These are phyloP conservation scores for Obba rivulosa DNA, from an alignment of 768 basidiomycete species.

Conservation along the genomic window DNA sequence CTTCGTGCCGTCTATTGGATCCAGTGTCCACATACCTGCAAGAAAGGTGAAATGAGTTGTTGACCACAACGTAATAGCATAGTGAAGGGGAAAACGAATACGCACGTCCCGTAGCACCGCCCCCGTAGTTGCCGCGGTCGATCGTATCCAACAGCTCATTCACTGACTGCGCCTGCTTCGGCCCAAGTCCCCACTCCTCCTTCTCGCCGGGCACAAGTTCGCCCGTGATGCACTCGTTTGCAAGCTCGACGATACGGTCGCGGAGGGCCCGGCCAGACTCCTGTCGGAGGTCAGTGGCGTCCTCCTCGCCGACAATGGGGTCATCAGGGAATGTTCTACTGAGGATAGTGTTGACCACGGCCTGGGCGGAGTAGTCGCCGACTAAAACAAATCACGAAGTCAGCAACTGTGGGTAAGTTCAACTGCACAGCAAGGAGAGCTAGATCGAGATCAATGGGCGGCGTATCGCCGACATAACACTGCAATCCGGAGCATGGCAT, in stretches of 20 bases:
- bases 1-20: slow-evolving; percentile 55
- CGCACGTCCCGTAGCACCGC: slow-evolving; percentile 71
- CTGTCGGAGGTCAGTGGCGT: slow-evolving; percentile 69
- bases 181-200: slow-evolving; percentile 69
- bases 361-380: slow-evolving; percentile 92
- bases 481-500: too few relatives aligned
- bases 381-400: slow-evolving; percentile 40
- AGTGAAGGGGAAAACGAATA: slow-evolving; percentile 14
- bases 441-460: too few relatives aligned
- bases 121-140: slow-evolving; percentile 73
- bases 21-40: slow-evolving; percentile 38
- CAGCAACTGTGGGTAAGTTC: neutral
- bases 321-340: slow-evolving; percentile 74
- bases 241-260: slow-evolving; percentile 71
- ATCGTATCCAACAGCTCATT: slow-evolving; percentile 77
- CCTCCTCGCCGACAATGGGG: slow-evolving; percentile 93
- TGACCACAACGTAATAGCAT: neutral
- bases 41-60: neutral
- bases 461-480: too few relatives aligned
- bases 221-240: slow-evolving; percentile 68
- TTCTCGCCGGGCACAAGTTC: slow-evolving; percentile 53
- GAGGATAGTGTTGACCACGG: slow-evolving; percentile 82
- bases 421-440: neutral
- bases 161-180: slow-evolving; percentile 43
- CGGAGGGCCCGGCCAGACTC: slow-evolving; percentile 40